A percentile compares a stretch with the other conserved stretches of the same genome.
These are phyloP conservation scores for Trichophyton verrucosum DNA, from an alignment of 2,329 filamentous ascomycete genomes.

Conservation along the genomic window DNA sequence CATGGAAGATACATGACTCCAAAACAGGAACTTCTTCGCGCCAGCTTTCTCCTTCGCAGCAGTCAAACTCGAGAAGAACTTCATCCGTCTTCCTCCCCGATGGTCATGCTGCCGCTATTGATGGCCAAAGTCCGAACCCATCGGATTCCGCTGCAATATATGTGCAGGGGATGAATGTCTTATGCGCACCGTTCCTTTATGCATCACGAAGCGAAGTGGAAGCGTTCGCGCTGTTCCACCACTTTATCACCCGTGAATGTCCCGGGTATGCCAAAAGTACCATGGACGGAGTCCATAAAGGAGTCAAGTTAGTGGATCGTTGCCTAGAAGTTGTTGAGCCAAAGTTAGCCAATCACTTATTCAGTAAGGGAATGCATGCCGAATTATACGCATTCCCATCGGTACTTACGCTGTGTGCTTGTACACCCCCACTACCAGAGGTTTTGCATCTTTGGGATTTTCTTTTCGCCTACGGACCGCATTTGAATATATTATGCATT, in stretches of 20 bases:
- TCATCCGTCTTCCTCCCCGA: slow-evolving; percentile 20
- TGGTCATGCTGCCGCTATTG: slow-evolving; percentile 45
- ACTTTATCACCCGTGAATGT: slow-evolving; percentile 73
- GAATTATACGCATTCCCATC: slow-evolving; percentile 95
- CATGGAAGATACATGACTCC: slow-evolving; percentile 82
- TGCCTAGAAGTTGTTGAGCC: slow-evolving; percentile 84
- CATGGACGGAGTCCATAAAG: slow-evolving; percentile 94
- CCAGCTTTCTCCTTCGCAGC: slow-evolving; percentile 40
- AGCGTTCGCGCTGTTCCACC: slow-evolving; percentile 82
- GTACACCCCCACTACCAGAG: slow-evolving; percentile 86
- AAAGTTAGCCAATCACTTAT: slow-evolving; percentile 71
- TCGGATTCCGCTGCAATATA: slow-evolving; percentile 57
- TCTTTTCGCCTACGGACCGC: slow-evolving; percentile 85
- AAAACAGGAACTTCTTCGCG: slow-evolving; percentile 24
- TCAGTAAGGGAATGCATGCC: slow-evolving; percentile 74
- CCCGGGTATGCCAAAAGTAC: slow-evolving; percentile 89
- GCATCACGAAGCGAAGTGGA: slow-evolving; percentile 88
- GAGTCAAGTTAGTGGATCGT: slow-evolving; percentile 80
- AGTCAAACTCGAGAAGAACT: neutral
- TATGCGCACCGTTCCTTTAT: slow-evolving; percentile 91
- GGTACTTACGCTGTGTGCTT: slow-evolving; percentile 86
- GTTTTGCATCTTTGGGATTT: slow-evolving; percentile 95
- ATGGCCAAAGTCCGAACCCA: slow-evolving; percentile 41
- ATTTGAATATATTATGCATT: slow-evolving; percentile 91
- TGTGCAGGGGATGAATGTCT: slow-evolving; percentile 97